Evolutionary conservation across 1,139 yeast genomes (phyloP).

Genomic region (Scheffersomyces insectosa): DNA sequence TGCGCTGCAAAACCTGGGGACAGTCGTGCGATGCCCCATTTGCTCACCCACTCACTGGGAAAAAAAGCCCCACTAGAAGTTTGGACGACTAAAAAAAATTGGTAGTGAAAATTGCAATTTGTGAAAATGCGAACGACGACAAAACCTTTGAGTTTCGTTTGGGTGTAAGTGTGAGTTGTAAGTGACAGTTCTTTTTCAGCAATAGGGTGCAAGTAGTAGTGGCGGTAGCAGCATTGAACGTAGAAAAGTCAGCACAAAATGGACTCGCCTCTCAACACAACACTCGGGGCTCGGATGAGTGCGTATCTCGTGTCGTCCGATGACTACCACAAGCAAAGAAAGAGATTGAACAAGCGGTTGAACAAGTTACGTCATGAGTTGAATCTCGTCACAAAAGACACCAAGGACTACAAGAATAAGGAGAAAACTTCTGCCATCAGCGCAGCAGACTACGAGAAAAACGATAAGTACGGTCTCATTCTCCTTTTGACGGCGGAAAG

Average conservation of each 20-base stretch:
- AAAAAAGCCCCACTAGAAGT: too few relatives aligned
- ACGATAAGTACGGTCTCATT: slow-evolving; percentile 48
- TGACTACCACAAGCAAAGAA: slow-evolving; percentile 53
- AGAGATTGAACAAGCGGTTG: slow-evolving; percentile 46
- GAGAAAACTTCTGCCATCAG: slow-evolving; percentile 44
- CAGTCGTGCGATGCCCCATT: too few relatives aligned
- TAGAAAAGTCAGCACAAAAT: slow-evolving; percentile 6
- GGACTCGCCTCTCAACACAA: slow-evolving; percentile 41
- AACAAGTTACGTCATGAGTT: slow-evolving; percentile 59
- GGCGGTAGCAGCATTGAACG: too few relatives aligned
- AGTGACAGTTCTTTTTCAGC: too few relatives aligned
- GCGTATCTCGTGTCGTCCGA: slow-evolving; percentile 53
- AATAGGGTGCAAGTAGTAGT: too few relatives aligned
- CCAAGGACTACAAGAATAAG: slow-evolving; percentile 52
- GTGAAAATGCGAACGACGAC: too few relatives aligned
- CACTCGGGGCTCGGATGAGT: slow-evolving; percentile 49
- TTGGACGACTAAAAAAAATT: too few relatives aligned
- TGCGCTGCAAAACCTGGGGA: too few relatives aligned
- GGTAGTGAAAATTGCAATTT: too few relatives aligned
- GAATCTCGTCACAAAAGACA: slow-evolving; percentile 56
- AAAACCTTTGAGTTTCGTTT: too few relatives aligned
- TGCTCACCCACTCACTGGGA: too few relatives aligned
- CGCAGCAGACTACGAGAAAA: slow-evolving; percentile 46
- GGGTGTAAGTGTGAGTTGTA: too few relatives aligned
- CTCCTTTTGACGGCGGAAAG: slow-evolving; percentile 64